phyloP scores from a whole-genome alignment of 371 early-diverging fungal species.

The Rhizopus arrhizus region DNA sequence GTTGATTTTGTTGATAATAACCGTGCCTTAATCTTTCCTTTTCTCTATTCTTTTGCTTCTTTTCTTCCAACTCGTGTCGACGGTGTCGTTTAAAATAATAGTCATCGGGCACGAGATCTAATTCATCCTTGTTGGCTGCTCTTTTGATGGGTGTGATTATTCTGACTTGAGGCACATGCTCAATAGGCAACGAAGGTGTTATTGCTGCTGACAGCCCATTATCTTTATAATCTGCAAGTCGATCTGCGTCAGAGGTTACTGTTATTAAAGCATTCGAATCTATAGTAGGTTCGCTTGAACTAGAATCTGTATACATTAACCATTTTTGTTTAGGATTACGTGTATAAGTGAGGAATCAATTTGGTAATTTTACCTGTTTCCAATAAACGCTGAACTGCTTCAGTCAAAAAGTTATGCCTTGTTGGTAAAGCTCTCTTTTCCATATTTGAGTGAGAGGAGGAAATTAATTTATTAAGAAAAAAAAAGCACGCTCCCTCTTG shows the following conservation, averaged over 20 bases:
- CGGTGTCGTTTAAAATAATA: conserved; percentile 65
- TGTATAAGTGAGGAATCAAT: no score
- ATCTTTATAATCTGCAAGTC: conserved; percentile 4
- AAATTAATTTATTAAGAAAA: no score
- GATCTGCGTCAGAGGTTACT: conserved; percentile 8
- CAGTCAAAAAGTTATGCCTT: conserved; percentile 31
- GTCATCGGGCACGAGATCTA: conserved; percentile 41
- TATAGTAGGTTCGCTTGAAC: conserved; percentile 13
- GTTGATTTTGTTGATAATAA: conserved; percentile 64
- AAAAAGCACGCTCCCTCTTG: no score
- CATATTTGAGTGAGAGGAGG: conserved; percentile 1
- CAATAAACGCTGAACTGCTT: conserved; percentile 24
- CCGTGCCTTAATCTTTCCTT: conserved; percentile 64
- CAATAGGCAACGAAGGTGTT: conserved; percentile 4
- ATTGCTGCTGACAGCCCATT: background rate
- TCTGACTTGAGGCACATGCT: conserved; percentile 13
- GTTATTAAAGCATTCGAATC: conserved; percentile 14
- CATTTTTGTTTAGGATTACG: background rate
- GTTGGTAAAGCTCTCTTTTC: conserved; percentile 27
- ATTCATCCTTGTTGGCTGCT: background rate
- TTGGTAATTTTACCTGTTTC: conserved; percentile 22
- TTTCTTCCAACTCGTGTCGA: conserved; percentile 66
- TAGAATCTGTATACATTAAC: background rate
- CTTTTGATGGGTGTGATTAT: conserved; percentile 4
- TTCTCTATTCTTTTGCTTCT: conserved; percentile 68